phyloP scores from a whole-genome alignment of 306 rosid genomes.

The Cicer pinnatifidum region DNA sequence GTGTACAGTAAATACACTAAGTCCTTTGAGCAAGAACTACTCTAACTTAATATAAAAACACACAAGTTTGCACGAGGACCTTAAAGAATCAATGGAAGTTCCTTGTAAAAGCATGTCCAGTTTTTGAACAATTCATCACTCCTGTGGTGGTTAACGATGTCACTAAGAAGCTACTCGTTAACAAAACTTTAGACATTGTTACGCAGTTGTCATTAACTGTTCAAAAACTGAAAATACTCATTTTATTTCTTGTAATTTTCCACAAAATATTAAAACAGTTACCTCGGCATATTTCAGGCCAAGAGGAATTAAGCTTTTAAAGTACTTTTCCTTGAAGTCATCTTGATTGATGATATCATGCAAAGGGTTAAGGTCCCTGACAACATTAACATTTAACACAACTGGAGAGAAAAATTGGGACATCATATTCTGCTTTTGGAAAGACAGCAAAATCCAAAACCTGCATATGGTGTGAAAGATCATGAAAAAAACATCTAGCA shows the following conservation, averaged over 20 bases:
- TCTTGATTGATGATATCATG: slow-evolving; percentile 66
- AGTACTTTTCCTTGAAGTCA: slow-evolving; percentile 82
- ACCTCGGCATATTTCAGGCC: slow-evolving; percentile 82
- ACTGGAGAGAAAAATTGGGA: slow-evolving; percentile 56
- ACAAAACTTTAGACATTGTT: neutral
- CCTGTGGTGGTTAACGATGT: neutral
- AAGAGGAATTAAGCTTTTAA: slow-evolving; percentile 68
- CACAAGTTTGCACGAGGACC: neutral
- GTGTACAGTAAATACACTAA: slow-evolving; percentile 57
- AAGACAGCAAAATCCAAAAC: slow-evolving; percentile 82
- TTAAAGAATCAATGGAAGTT: slow-evolving; percentile 22
- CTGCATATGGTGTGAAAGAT: slow-evolving; percentile 53
- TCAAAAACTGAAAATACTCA: slow-evolving; percentile 16
- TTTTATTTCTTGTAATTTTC: neutral
- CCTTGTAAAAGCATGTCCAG: slow-evolving; percentile 18
- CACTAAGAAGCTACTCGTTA: slow-evolving; percentile 1
- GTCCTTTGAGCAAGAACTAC: slow-evolving; percentile 46
- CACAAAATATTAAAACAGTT: slow-evolving; percentile 43
- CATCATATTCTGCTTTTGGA: slow-evolving; percentile 74
- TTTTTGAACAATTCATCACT: slow-evolving; percentile 9
- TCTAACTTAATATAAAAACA: slow-evolving; percentile 19
- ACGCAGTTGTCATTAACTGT: slow-evolving; percentile 9
- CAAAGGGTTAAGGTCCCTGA: slow-evolving; percentile 92
- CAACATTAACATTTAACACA: slow-evolving; percentile 29
- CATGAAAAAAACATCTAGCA: neutral